A percentile compares a stretch with the other conserved stretches of the same genome.
phyloP scores from a whole-genome alignment of 148 eudicot genomes.

The Arctostaphylos glauca region DNA sequence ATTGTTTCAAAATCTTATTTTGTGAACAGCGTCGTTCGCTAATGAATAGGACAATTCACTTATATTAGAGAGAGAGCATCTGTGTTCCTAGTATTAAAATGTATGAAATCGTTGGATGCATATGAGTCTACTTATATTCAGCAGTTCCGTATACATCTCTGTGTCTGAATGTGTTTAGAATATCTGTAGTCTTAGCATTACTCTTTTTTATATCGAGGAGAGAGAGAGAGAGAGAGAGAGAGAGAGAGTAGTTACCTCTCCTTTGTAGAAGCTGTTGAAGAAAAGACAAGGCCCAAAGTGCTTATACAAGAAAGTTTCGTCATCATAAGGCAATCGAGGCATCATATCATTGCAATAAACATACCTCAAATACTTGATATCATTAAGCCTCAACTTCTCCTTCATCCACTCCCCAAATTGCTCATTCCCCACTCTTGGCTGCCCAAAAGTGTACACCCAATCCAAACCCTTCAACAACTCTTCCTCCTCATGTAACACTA shows the following conservation, averaged over 20 bases:
- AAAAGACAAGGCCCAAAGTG: constrained; percentile 68
- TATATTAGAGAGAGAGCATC: too few species aligned
- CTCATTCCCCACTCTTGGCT: constrained; percentile 71
- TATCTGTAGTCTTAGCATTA: too few species aligned
- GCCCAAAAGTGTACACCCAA: constrained; percentile 86
- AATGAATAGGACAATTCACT: too few species aligned
- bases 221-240: not conserved
- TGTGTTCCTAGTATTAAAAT: too few species aligned
- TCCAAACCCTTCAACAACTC: constrained; percentile 45
- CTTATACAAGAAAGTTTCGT: constrained; percentile 47
- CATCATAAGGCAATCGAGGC: constrained; percentile 73
- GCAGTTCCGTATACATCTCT: too few species aligned
- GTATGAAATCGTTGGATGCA: too few species aligned
- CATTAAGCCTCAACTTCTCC: constrained; percentile 37
- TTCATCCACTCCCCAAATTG: constrained; percentile 69
- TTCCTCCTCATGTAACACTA: constrained; percentile 54
- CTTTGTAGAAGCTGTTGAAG: constrained; percentile 51
- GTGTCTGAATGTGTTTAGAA: too few species aligned
- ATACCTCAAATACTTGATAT: constrained; percentile 56
- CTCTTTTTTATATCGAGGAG: too few species aligned
- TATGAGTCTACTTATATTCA: too few species aligned
- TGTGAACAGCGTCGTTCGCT: too few species aligned
- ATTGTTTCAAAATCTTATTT: too few species aligned
- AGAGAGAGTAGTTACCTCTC: constrained; percentile 36
- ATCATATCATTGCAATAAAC: constrained; percentile 77